Evolutionary conservation across 75 land plant genomes (phyloP).

Genomic region (Selaginella tamariscina): DNA sequence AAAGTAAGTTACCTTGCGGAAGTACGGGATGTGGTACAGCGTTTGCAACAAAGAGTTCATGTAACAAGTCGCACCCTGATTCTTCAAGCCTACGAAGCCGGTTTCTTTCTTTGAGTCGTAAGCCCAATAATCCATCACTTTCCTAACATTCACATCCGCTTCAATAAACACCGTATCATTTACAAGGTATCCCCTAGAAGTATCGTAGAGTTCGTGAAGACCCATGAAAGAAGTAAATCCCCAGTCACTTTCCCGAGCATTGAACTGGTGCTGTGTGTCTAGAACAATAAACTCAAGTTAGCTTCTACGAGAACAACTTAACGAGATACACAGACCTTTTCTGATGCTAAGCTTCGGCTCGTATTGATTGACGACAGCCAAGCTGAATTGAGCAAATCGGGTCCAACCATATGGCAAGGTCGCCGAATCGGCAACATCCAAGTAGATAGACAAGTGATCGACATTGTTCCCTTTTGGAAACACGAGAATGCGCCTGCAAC

Average conservation of each 20-base stretch:
- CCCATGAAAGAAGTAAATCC: conserved; percentile 96
- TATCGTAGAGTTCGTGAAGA: conserved; percentile 71
- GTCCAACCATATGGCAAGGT: conserved; percentile 84
- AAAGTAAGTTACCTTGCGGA: conserved; percentile 59
- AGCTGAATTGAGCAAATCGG: conserved; percentile 87
- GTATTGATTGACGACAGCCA: conserved; percentile 79
- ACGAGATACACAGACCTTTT: conserved; percentile 77
- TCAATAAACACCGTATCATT: conserved; percentile 66
- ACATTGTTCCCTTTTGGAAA: conserved; percentile 99
- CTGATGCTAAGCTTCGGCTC: conserved; percentile 53
- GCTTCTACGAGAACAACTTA: not conserved
- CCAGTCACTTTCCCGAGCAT: conserved; percentile 91
- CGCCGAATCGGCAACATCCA: conserved; percentile 86
- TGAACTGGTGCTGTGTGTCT: conserved; percentile 93
- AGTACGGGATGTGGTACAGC: conserved; percentile 81
- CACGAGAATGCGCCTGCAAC: conserved; percentile 72
- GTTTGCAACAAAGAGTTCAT: conserved; percentile 98
- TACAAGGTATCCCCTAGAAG: conserved; percentile 61
- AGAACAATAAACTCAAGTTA: conserved; percentile 13
- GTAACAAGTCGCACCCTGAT: conserved; percentile 97
- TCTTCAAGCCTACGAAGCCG: conserved; percentile 94
- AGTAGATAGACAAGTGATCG: conserved; percentile 79
- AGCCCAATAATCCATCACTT: conserved; percentile 58
- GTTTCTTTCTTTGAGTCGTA: conserved; percentile 97
- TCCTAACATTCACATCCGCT: conserved; percentile 78